Base-by-base conservation (phyloP, 2,329 filamentous ascomycete genomes). In the Sporothrix schenckii region DNA sequence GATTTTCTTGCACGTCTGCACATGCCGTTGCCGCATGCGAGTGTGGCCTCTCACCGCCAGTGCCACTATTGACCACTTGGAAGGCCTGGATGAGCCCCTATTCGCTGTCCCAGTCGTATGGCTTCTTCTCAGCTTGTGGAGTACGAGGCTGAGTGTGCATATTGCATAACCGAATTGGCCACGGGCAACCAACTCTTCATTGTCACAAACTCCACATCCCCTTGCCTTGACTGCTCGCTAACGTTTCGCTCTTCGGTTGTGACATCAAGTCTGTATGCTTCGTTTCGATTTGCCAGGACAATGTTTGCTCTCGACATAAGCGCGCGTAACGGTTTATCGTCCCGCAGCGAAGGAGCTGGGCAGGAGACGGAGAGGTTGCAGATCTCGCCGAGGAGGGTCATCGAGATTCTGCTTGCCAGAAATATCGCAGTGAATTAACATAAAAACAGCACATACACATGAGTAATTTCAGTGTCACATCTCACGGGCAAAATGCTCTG, bases 401-500 rank as follows among this genome's bases (percentile, higher is more conserved):
- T 39, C 30, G 44, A 61, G 16, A 41, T 10, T 41, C 7, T 41
- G 56, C 30, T 21, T 16, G 34, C 19, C 16, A 30, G 39, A 41
- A 11, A 16, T 7, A 34, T 7, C 34, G 27, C 19, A 3, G 56
- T 60, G n/a, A n/a, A 21, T 7, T 16, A 16, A 44, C 41, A 44
- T 13, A 16, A 9, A 44, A 44, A 44, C 41, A 4, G 14, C 41
- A 16, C 11, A 9, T 44, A 44, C 41, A 16, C 11, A 14, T 44
- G 41, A 44, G 34, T 34, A 58, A 53, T 7, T 24, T n/a, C 10
- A 34, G 44, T 4, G 6, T 65, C 16, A 30, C 61, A 50, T 50
- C 61, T 44, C 44, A 49, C n/a, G 44, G 60, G 27, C 11, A 44
- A 65, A 65, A 65, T 65, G 60, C 60, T 24, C 60, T 65, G n/a